A percentile compares a stretch with the other conserved stretches of the same genome.
Evolutionary conservation across 2,329 filamentous ascomycete species (phyloP).

Genomic region (Hymenotorrendiella dingleyae): DNA sequence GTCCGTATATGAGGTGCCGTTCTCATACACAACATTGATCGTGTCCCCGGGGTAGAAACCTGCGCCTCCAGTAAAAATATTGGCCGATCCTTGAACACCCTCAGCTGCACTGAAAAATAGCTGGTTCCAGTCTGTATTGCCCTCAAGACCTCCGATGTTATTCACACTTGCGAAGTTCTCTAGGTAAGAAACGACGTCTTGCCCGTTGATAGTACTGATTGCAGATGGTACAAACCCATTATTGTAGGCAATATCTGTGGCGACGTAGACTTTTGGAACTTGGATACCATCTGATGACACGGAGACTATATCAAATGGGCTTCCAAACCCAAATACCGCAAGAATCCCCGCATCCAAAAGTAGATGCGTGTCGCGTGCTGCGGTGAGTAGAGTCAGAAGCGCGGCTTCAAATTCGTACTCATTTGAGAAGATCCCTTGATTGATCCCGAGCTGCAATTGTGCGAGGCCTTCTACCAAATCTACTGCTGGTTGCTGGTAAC

Average conservation of each 20-base stretch:
- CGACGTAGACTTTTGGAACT: constrained; percentile 32
- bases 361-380: constrained; percentile 60
- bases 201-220: constrained; percentile 48
- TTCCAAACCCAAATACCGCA: constrained; percentile 42
- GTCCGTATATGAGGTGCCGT: constrained; percentile 30
- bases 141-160: constrained; percentile 30
- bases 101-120: constrained; percentile 18
- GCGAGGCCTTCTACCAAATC: constrained; percentile 42
- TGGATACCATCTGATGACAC: constrained; percentile 49
- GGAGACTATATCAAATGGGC: constrained; percentile 47
- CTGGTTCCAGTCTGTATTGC: constrained; percentile 35
- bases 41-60: constrained; percentile 35
- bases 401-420: constrained; percentile 52
- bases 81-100: constrained; percentile 31
- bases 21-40: constrained; percentile 33
- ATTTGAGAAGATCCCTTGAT: constrained; percentile 37
- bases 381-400: constrained; percentile 42
- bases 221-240: constrained; percentile 37
- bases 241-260: constrained; percentile 13
- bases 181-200: constrained; percentile 42
- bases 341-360: constrained; percentile 46
- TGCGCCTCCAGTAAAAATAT: constrained; percentile 27
- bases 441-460: constrained; percentile 36
- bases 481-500: constrained; percentile 41
- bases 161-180: constrained; percentile 36